These are phyloP conservation scores for Tephrocybe sp. DNA, from an alignment of 768 basidiomycete genomes.

Conservation along the genomic window DNA sequence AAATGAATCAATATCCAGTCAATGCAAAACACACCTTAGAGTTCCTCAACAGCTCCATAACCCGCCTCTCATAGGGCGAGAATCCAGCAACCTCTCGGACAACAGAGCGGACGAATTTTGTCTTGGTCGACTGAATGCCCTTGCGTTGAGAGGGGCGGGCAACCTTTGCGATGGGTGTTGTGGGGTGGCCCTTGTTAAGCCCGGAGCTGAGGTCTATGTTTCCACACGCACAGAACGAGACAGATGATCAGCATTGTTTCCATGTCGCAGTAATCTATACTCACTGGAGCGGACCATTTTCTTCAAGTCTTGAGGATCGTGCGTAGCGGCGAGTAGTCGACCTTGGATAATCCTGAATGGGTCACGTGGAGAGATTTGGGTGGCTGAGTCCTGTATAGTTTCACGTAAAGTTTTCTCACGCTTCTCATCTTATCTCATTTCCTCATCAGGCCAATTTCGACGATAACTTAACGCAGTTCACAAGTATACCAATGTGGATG, in stretches of 20 bases:
- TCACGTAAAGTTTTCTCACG: slow-evolving; percentile 23
- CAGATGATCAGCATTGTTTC: slow-evolving; percentile 3
- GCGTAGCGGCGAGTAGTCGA: slow-evolving; percentile 26
- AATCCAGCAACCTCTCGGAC: slow-evolving; percentile 97
- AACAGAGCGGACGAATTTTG: slow-evolving; percentile 89
- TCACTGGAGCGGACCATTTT: slow-evolving; percentile 80
- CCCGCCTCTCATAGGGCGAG: slow-evolving; percentile 95
- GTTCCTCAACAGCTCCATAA: slow-evolving; percentile 97
- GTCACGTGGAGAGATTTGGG: slow-evolving; percentile 33
- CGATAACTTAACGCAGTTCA: background rate
- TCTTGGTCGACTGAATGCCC: slow-evolving; percentile 86
- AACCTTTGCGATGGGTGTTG: slow-evolving; percentile 75
- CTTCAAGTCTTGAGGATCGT: slow-evolving; percentile 52
- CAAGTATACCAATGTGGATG: background rate
- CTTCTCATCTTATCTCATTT: slow-evolving; percentile 6
- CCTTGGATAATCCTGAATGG: slow-evolving; percentile 18
- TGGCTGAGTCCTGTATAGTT: slow-evolving; percentile 66
- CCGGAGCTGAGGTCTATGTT: slow-evolving; percentile 77
- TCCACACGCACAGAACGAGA: slow-evolving; percentile 7
- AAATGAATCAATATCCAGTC: background rate
- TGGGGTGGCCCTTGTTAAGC: slow-evolving; percentile 85
- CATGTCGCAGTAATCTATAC: slow-evolving; percentile 24
- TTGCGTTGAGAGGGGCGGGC: slow-evolving; percentile 87
- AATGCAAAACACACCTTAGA: slow-evolving; percentile 71
- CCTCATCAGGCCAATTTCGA: background rate